Evolutionary conservation across 148 eudicot species (phyloP).

Genomic region (Rheum nobile): DNA sequence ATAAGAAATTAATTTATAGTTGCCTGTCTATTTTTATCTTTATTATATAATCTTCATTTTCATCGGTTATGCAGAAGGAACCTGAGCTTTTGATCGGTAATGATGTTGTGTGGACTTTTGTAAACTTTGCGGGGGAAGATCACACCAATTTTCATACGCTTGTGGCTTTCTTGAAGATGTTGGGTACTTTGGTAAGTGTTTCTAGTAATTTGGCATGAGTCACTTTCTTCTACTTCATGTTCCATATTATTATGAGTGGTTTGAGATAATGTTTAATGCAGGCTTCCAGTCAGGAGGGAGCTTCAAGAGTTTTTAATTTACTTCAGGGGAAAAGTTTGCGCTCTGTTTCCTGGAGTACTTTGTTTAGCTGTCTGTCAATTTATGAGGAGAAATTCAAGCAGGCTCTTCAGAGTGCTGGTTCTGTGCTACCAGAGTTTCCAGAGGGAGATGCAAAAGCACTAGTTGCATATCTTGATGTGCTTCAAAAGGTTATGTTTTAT

Average conservation of each 20-base stretch:
- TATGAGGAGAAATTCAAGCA: constrained; percentile 87
- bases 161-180: constrained; percentile 86
- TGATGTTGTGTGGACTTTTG: constrained; percentile 95
- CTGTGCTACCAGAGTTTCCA: constrained; percentile 79
- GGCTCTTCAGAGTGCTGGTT: constrained; percentile 67
- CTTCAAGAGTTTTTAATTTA: constrained; percentile 75
- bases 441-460: constrained; percentile 98
- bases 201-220: background rate
- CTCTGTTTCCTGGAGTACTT: constrained; percentile 83
- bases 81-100: constrained; percentile 91
- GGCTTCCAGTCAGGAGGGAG: constrained; percentile 89
- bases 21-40: background rate
- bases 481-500: constrained; percentile 56
- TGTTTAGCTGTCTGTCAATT: constrained; percentile 76
- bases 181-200: constrained; percentile 72
- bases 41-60: background rate
- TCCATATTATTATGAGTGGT: background rate
- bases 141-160: constrained; percentile 85
- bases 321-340: constrained; percentile 81
- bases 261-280: constrained; percentile 19
- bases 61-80: constrained; percentile 47
- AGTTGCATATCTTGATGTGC: constrained; percentile 77
- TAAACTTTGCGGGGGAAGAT: constrained; percentile 92
- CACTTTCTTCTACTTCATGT: background rate
- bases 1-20: background rate